Evolutionary conservation across 2,329 filamentous ascomycete genomes (phyloP).

Genomic region (Beauveria medogensis): DNA sequence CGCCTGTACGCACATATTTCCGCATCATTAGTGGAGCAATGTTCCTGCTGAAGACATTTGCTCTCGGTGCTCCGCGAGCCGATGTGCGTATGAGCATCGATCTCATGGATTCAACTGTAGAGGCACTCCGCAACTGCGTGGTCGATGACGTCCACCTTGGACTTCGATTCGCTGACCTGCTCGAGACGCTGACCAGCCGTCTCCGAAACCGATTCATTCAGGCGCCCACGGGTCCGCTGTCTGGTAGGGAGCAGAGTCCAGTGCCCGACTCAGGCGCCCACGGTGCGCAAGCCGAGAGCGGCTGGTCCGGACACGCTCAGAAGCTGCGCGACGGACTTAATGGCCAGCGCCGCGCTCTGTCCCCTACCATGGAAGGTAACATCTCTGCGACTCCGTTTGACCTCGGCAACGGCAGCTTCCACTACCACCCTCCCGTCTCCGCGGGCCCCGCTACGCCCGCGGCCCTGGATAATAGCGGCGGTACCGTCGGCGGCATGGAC

Average conservation of each 20-base stretch:
- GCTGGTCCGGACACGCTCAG: slow-evolving; percentile 28
- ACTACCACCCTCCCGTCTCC: slow-evolving; percentile 41
- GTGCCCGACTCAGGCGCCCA: slow-evolving; percentile 22
- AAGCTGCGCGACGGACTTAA: slow-evolving; percentile 33
- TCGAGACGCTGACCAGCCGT: slow-evolving; percentile 69
- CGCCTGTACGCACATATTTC: slow-evolving; percentile 77
- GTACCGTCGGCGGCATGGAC: slow-evolving; percentile 21
- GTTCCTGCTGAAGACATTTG: slow-evolving; percentile 79
- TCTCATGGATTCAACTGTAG: slow-evolving; percentile 66
- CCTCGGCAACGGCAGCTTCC: slow-evolving; percentile 45
- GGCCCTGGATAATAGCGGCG: slow-evolving; percentile 26
- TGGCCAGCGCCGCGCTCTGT: slow-evolving; percentile 27
- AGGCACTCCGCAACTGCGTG: slow-evolving; percentile 67
- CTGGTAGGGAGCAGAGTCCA: slow-evolving; percentile 35
- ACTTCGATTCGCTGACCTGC: slow-evolving; percentile 74
- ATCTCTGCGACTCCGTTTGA: slow-evolving; percentile 60
- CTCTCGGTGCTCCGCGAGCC: slow-evolving; percentile 68
- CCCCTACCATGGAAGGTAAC: slow-evolving; percentile 31
- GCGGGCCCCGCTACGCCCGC: slow-evolving; percentile 44
- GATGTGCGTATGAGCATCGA: slow-evolving; percentile 69
- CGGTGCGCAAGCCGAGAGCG: slow-evolving; percentile 16
- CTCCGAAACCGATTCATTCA: slow-evolving; percentile 68
- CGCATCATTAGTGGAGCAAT: slow-evolving; percentile 79
- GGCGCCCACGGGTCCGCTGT: slow-evolving; percentile 42
- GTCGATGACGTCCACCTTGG: slow-evolving; percentile 81